Base-by-base conservation (phyloP, 768 basidiomycete species). In the Suillus subluteus region DNA sequence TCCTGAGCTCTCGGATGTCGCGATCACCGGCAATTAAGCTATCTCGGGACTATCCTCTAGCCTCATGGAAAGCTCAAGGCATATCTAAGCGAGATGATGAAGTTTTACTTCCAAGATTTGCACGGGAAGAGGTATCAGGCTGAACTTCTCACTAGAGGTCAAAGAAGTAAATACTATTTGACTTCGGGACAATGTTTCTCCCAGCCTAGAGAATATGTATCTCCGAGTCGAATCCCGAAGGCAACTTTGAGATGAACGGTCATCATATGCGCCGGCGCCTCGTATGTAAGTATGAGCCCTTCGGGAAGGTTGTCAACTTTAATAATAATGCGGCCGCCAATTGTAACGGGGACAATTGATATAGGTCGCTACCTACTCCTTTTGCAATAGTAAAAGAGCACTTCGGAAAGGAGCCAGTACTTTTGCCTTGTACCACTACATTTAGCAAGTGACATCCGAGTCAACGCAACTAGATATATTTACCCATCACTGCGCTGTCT, bases 11-110 rank as follows among this genome's bases (percentile, higher is more conserved):
- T 40, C 58, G 40, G 16, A 59, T 15, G 32, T 44, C 35, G 67
- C 70, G 66, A 66, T 68, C 62, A 38, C 46, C 54, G 23, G 26
- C 65, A 73, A 72, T 76, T 56, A 74, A 70, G 23, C 75, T 72
- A 50, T 68, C 68, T 76, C 55, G 67, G 68, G 75, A 62, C 37
- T n/a, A 64, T 15, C 54, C 40, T 26, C 44, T 43, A 16, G 68
- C 76, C 74, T 73, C 75, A 67, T 78, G 75, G 75, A 72, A 72
- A 66, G 63, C 70, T 70, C 72, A 64, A 76, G 75, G 74, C 23
- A 37, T 70, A 75, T 77, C 75, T 75, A 74, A 40, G 65, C 75
- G 74, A 74, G 70, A 73, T 70, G 63, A 40, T 26, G 41, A 37
- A 30, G 16, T 67, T 15, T 30, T 38, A 43, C 65, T 46, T 58